Percentiles rank a stretch among this genome's conserved stretches.
Evolutionary conservation across 2,329 filamentous ascomycete species (phyloP).

Genomic region (Exophiala dermatitidis): DNA sequence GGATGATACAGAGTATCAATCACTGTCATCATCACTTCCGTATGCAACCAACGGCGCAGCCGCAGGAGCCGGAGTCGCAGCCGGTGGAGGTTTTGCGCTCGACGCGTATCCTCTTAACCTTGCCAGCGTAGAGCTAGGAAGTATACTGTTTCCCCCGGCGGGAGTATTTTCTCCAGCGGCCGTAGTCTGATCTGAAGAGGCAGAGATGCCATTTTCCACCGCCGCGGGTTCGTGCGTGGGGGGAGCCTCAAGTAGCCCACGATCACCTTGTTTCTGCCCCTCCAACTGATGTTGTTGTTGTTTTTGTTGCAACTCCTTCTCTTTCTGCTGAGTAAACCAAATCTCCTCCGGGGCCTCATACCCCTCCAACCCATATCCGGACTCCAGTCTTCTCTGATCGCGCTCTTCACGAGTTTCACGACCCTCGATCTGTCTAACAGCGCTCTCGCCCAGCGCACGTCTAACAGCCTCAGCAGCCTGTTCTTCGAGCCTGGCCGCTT

Average conservation of each 20-base stretch:
- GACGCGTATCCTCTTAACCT: conserved; percentile 57
- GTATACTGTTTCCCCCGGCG: conserved; percentile 54
- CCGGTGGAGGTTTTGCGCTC: conserved; percentile 37
- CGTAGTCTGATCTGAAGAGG: conserved; percentile 14
- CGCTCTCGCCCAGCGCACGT: conserved; percentile 77
- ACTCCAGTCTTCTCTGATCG: conserved; percentile 79
- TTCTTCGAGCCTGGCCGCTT: conserved; percentile 82
- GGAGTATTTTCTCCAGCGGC: neutral
- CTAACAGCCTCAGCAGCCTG: conserved; percentile 93
- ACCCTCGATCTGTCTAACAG: conserved; percentile 89
- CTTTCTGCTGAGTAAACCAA: conserved; percentile 76
- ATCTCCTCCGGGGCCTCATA: conserved; percentile 93
- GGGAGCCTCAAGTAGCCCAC: conserved; percentile 41
- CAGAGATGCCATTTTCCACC: conserved; percentile 16
- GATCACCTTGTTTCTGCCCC: conserved; percentile 48
- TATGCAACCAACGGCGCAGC: conserved; percentile 78
- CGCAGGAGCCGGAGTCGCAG: conserved; percentile 48
- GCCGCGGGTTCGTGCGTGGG: conserved; percentile 31
- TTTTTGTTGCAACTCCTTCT: conserved; percentile 29
- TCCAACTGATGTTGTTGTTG: conserved; percentile 37
- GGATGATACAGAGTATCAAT: conserved; percentile 32
- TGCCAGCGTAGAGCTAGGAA: conserved; percentile 74
- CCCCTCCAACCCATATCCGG: conserved; percentile 70
- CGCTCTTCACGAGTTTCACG: conserved; percentile 80
- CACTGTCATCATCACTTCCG: conserved; percentile 78